Conservation (phyloP, 2,329 filamentous ascomycete genomes). For the Aspergillus latus region DNA sequence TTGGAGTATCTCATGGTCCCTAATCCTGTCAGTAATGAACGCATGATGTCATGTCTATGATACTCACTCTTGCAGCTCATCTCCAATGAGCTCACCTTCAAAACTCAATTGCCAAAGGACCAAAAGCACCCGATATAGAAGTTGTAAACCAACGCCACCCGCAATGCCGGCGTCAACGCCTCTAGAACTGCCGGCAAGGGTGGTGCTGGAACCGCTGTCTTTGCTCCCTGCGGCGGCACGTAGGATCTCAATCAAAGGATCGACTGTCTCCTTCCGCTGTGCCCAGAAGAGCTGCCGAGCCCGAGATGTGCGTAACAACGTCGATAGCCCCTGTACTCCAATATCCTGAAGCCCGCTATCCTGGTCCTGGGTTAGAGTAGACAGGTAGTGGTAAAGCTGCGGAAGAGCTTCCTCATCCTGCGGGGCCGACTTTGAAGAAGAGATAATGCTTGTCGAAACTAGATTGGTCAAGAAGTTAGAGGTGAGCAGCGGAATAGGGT, state of each 20-base stretch:
- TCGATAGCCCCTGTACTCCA: constrained; percentile 86
- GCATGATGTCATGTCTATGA: not conserved
- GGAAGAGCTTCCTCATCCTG: constrained; percentile 76
- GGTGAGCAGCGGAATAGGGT: constrained; percentile 84
- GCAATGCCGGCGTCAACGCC: constrained; percentile 58
- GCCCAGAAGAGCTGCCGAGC: constrained; percentile 87
- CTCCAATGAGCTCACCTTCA: constrained; percentile 68
- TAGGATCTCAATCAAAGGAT: constrained; percentile 79
- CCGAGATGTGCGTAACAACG: constrained; percentile 71
- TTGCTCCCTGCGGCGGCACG: constrained; percentile 69
- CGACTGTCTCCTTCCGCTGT: constrained; percentile 79
- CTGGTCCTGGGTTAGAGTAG: constrained; percentile 75
- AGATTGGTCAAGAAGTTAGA: constrained; percentile 82
- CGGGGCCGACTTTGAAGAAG: constrained; percentile 58
- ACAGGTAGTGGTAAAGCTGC: constrained; percentile 81
- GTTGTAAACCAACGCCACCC: constrained; percentile 84
- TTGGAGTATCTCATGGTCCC: constrained; percentile 87
- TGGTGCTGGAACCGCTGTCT: constrained; percentile 62
- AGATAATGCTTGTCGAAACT: constrained; percentile 63
- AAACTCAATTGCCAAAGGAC: constrained; percentile 98
- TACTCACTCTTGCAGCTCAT: constrained; percentile 66
- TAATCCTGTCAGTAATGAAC: constrained; percentile 38
- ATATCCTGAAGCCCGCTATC: constrained; percentile 94
- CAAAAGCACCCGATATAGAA: constrained; percentile 89
- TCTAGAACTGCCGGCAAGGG: constrained; percentile 60